Percentiles rank a stretch among this genome's conserved stretches.
These are phyloP conservation scores for Mercurialis annua DNA, from an alignment of 345 rosid species.

Conservation along the genomic window DNA sequence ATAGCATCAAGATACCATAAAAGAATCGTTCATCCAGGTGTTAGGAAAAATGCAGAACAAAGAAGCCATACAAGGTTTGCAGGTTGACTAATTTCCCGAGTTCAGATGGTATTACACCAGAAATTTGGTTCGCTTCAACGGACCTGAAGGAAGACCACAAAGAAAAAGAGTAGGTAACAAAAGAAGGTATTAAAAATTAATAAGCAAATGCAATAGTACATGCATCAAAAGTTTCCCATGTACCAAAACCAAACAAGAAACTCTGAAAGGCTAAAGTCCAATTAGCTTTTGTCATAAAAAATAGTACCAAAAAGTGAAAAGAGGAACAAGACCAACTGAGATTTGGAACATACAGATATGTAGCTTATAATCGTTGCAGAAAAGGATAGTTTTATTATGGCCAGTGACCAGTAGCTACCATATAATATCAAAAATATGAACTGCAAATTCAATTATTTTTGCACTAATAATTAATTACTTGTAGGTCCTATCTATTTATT, in stretches of 20 bases:
- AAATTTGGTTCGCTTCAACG: slow-evolving; percentile 62
- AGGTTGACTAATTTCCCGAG: slow-evolving; percentile 50
- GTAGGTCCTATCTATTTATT: slow-evolving; percentile 14
- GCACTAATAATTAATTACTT: slow-evolving; percentile 15
- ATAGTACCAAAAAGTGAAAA: not conserved
- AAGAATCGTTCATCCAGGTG: not conserved
- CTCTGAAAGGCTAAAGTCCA: not conserved
- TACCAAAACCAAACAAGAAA: not conserved
- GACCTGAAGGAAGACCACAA: slow-evolving; percentile 32
- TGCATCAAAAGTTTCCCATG: not conserved
- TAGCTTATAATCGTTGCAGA: slow-evolving; percentile 14
- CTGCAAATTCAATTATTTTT: slow-evolving; percentile 21
- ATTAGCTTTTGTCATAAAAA: not conserved
- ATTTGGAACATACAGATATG: slow-evolving; percentile 38
- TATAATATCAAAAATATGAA: not conserved
- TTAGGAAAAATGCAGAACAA: not conserved
- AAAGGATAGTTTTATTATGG: not conserved
- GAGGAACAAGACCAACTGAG: not conserved
- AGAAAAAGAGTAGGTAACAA: not conserved
- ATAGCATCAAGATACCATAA: not conserved
- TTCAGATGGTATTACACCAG: slow-evolving; percentile 49
- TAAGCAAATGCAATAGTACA: not conserved
- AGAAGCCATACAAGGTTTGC: slow-evolving; percentile 40
- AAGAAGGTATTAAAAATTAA: slow-evolving; percentile 4
- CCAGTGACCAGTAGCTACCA: not conserved